Evolutionary conservation across 208 protist genomes (phyloP).

Genomic region (Trichomonas tenax): DNA sequence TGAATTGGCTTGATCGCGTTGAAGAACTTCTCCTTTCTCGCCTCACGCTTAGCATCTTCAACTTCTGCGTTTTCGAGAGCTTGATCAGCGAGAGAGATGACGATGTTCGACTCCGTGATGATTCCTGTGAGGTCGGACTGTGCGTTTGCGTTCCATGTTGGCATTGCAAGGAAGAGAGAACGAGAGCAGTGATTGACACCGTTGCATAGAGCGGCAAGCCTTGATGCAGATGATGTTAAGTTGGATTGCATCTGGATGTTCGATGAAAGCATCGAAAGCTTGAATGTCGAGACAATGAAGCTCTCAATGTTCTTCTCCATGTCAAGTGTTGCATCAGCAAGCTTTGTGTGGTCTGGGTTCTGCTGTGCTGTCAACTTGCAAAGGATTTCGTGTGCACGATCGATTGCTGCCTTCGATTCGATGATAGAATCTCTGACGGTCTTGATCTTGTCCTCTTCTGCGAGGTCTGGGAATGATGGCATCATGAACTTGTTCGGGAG

Average conservation of each 20-base stretch:
- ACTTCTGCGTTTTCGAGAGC: neutral
- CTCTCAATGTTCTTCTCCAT: neutral
- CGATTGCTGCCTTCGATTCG: too few relatives aligned
- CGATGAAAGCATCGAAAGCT: neutral
- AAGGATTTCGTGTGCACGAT: neutral
- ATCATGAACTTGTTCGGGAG: neutral
- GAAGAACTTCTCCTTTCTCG: neutral
- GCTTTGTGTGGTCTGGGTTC: neutral
- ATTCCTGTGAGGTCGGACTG: neutral
- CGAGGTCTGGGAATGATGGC: neutral
- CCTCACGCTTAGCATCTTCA: neutral
- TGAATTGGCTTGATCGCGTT: neutral
- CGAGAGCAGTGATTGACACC: neutral
- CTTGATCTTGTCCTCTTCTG: too few relatives aligned
- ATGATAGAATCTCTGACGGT: neutral
- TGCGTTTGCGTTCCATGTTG: neutral
- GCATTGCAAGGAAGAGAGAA: neutral
- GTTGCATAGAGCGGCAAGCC: neutral
- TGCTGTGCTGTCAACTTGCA: neutral
- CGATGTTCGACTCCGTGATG: neutral
- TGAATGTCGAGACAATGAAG: neutral
- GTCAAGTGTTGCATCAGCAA: neutral
- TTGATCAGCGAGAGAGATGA: neutral
- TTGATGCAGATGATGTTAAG: neutral
- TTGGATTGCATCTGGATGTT: neutral